Evolutionary conservation across 2,329 filamentous ascomycete genomes (phyloP).

Genomic region (Pestalotiopsis sp.): DNA sequence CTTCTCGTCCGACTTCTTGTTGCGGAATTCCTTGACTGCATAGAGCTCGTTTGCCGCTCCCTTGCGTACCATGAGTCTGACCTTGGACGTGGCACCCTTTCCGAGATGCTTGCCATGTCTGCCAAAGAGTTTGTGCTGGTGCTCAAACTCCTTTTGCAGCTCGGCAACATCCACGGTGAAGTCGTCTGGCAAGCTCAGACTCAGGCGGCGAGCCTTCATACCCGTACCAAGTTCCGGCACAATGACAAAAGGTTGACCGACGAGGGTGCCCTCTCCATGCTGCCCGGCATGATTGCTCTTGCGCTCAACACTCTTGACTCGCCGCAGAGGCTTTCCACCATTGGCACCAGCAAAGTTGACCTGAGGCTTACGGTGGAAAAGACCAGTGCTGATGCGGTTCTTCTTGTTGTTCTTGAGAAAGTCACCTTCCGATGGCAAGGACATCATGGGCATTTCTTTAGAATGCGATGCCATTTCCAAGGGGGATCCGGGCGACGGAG

Average conservation of each 20-base stretch:
- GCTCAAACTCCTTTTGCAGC: conserved; percentile 70
- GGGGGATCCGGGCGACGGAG: conserved; percentile 34
- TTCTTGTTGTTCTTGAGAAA: conserved; percentile 50
- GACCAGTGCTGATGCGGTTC: conserved; percentile 51
- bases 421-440: conserved; percentile 43
- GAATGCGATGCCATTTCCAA: conserved; percentile 23
- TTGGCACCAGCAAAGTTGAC: conserved; percentile 43
- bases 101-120: conserved; percentile 76
- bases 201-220: conserved; percentile 77
- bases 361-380: conserved; percentile 46
- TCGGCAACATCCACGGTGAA: conserved; percentile 72
- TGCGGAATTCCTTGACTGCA: conserved; percentile 86
- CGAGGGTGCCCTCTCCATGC: conserved; percentile 20
- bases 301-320: conserved; percentile 31
- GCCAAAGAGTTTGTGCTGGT: conserved; percentile 69
- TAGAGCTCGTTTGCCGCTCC: conserved; percentile 67
- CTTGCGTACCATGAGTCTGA: conserved; percentile 77
- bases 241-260: conserved; percentile 54
- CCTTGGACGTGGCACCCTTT: conserved; percentile 80
- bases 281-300: conserved; percentile 23
- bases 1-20: conserved; percentile 69
- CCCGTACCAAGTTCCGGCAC: conserved; percentile 72
- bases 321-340: conserved; percentile 24
- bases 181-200: conserved; percentile 72
- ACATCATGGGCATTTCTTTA: conserved; percentile 23